Conservation (phyloP, 2,329 filamentous ascomycete species). For the Fusarium dimerum region DNA sequence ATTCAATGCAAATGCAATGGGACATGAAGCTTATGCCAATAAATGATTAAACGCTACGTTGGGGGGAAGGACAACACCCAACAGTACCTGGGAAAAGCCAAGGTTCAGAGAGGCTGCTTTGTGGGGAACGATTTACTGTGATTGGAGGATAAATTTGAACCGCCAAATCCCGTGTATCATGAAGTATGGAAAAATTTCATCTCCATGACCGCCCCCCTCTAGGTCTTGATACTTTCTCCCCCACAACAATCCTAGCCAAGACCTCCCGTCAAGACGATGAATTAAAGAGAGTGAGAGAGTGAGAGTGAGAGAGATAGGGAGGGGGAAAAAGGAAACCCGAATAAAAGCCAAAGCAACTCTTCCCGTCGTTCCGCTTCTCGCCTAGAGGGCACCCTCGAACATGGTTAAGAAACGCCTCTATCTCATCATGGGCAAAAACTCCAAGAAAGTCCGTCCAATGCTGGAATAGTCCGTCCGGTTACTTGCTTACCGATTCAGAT, state of each 20-base stretch:
- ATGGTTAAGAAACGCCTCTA: slow-evolving; percentile 4
- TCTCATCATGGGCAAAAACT: slow-evolving; percentile 12
- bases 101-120: background rate
- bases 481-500: too few species aligned
- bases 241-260: background rate
- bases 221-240: too few species aligned
- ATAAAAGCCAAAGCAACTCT: too few species aligned
- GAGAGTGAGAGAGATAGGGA: too few species aligned
- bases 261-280: background rate
- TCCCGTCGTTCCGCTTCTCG: background rate
- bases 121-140: background rate
- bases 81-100: background rate
- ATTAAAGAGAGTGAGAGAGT: background rate
- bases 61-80: background rate
- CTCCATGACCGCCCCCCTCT: background rate
- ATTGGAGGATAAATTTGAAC: background rate
- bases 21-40: too few species aligned
- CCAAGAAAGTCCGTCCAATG: slow-evolving; percentile 25
- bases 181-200: background rate
- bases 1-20: too few species aligned
- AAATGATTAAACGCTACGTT: too few species aligned
- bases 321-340: too few species aligned
- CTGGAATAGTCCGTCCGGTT: background rate
- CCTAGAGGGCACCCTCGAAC: slow-evolving; percentile 3
- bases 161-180: background rate